Evolutionary conservation across 306 rosid genomes (phyloP).

Genomic region (Castanea crenata): DNA sequence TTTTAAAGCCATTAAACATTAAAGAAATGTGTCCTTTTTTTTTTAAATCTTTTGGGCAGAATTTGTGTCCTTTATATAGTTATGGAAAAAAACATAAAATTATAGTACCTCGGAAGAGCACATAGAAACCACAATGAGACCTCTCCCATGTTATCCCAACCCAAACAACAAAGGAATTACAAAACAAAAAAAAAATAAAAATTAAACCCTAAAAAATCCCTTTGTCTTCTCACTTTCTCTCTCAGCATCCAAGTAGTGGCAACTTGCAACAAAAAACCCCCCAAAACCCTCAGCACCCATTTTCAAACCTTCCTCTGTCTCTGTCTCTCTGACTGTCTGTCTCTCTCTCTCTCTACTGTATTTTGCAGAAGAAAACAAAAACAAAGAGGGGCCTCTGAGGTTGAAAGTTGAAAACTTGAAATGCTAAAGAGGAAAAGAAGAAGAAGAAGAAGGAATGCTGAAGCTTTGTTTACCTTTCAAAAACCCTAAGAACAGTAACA

Average conservation of each 20-base stretch:
- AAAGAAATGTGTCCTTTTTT: too few relatives aligned
- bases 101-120: neutral
- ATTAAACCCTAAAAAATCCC: neutral
- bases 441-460: conserved; percentile 51
- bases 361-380: neutral
- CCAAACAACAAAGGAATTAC: neutral
- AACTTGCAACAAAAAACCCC: neutral
- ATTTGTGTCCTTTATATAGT: too few relatives aligned
- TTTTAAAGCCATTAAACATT: too few relatives aligned
- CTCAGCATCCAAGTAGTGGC: neutral
- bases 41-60: too few relatives aligned
- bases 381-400: neutral
- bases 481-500: conserved; percentile 6
- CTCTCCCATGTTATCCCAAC: neutral
- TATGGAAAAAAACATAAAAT: too few relatives aligned
- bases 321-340: too few relatives aligned
- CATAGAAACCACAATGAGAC: neutral
- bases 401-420: conserved; percentile 16
- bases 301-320: neutral
- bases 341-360: neutral
- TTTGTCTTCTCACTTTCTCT: neutral
- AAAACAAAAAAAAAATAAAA: neutral
- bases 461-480: conserved; percentile 31
- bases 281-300: neutral
- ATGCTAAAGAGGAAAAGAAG: too few relatives aligned